Evolutionary conservation across 78 protist species (phyloP), one percentile per base, ranked within the genome.

Genomic region (Creolimax fragrantissima): DNA sequence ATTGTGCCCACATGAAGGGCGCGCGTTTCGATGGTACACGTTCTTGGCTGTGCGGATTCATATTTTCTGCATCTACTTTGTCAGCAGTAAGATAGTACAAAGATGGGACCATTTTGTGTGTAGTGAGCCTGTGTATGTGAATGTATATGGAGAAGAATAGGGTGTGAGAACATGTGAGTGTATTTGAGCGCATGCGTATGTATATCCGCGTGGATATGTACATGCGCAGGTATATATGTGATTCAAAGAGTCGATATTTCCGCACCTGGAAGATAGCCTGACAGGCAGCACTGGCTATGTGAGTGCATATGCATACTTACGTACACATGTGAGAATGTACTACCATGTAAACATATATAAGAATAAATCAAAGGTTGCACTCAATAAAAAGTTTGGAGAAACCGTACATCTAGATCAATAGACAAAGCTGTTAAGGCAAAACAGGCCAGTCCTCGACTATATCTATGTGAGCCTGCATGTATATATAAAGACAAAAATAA

Each of bases 1-100:
- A 37, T 85, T 90, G 92, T 32, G 92, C 92, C 92, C 92, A 90
- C 11, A 41, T 3, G 36, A 47, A 32, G 5, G 84, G 84, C 2
- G 5, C 43, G 3, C 11, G 2, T 4, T 66, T 39, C 3, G 41
- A 4, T 5, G 86, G 47, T 35, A 90, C 42, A 3, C 92, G 74
- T 3, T 32, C 3, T 36, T 90, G 92, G 5, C 74, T 42, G 86
- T 58, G 86, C 4, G 85, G 86, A n/a, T 67, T 5, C 3, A 11
- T 47, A 32, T 41, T 3, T 47, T 66, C 92, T 2, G 3, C 43
- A n/a, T 47, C 85, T 5, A 90, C 85, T n/a, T 5, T 24, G n/a
- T 90, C 92, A 11, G 24, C 6, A 41, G 92, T 84, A 3, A 90
- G 85, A 41, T 11, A 67, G 92, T 67, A 90, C 32, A 90, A 35